A percentile compares a stretch with the other conserved stretches of the same genome.
Evolutionary conservation across 306 rosid genomes (phyloP).

Genomic region (Rosa persica): DNA sequence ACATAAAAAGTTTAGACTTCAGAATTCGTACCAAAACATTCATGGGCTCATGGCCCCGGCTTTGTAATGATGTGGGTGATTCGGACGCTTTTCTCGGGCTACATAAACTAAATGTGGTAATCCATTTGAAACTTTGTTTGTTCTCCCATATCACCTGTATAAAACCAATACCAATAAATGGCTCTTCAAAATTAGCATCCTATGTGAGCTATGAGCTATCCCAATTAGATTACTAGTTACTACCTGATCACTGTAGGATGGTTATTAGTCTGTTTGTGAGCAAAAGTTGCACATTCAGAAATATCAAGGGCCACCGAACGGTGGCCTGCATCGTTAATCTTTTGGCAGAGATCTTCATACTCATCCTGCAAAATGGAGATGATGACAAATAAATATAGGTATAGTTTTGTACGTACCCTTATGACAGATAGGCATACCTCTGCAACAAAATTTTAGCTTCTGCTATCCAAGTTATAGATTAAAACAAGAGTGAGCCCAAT

Average conservation of each 20-base stretch:
- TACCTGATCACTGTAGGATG: constrained; percentile 52
- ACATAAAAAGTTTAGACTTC: too few relatives aligned
- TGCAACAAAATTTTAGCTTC: not conserved
- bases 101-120: constrained; percentile 60
- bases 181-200: not conserved
- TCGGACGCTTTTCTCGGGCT: constrained; percentile 62
- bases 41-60: constrained; percentile 87
- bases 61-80: constrained; percentile 57
- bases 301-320: not conserved
- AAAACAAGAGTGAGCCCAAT: not conserved
- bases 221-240: constrained; percentile 23
- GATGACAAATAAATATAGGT: not conserved
- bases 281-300: constrained; percentile 32
- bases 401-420: not conserved
- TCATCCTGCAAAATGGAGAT: constrained; percentile 13
- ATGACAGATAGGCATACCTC: not conserved
- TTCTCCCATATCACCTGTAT: constrained; percentile 59
- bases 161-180: not conserved
- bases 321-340: constrained; percentile 8
- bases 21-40: constrained; percentile 47
- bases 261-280: constrained; percentile 36
- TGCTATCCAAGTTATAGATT: not conserved
- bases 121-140: constrained; percentile 40
- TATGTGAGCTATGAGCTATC: too few relatives aligned
- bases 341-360: constrained; percentile 21